These are phyloP conservation scores for Saccharomycopsis babjevae DNA, from an alignment of 805 yeast species.

Conservation along the genomic window DNA sequence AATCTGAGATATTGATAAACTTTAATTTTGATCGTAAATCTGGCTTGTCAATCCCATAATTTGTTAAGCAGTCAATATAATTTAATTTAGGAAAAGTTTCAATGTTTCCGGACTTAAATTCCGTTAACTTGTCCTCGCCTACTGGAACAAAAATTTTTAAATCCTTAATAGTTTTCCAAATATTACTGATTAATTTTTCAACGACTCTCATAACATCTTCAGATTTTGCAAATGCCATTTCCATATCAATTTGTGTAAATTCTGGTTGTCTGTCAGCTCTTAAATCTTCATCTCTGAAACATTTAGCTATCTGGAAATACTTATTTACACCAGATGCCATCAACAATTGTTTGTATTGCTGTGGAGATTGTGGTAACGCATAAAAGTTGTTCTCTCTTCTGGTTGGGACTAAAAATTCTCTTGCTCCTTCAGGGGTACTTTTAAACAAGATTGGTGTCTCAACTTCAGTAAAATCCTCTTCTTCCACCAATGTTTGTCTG, in stretches of 20 bases:
- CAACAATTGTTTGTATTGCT: conserved; percentile 87
- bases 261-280: conserved; percentile 96
- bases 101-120: not conserved
- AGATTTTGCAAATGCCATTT: conserved; percentile 72
- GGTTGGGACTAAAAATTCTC: conserved; percentile 92
- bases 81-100: conserved; percentile 35
- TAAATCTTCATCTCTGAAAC: conserved; percentile 94
- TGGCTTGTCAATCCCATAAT: conserved; percentile 90
- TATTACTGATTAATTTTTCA: conserved; percentile 40
- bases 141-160: conserved; percentile 30
- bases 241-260: conserved; percentile 94
- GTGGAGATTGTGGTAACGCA: conserved; percentile 96
- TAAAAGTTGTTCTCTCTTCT: conserved; percentile 52
- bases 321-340: conserved; percentile 88
- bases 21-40: conserved; percentile 60
- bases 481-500: conserved; percentile 34
- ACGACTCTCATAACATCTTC: conserved; percentile 59
- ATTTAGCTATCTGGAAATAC: conserved; percentile 85
- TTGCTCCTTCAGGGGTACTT: conserved; percentile 96
- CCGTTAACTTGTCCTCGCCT: conserved; percentile 13
- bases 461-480: conserved; percentile 54
- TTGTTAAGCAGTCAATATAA: conserved; percentile 59
- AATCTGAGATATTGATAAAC: conserved; percentile 38
- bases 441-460: conserved; percentile 92
- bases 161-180: conserved; percentile 44